A percentile compares a stretch with the other conserved stretches of the same genome.
Evolutionary conservation across 371 early-diverging fungal genomes (phyloP).

Genomic region (Rhizopus delemar): DNA sequence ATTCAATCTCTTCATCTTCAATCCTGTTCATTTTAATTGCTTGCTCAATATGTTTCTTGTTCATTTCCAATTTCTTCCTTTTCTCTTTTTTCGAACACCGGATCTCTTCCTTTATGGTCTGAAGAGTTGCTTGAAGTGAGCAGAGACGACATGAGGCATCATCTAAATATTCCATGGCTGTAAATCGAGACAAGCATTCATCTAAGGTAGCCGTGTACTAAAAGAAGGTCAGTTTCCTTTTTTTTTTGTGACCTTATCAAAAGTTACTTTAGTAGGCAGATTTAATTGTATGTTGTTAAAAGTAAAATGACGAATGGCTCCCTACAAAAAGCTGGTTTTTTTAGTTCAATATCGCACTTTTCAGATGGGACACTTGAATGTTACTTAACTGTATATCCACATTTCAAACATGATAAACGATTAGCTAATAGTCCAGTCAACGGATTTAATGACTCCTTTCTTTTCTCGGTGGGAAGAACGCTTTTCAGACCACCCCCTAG

Average conservation of each 20-base stretch:
- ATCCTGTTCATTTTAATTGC: constrained; percentile 17
- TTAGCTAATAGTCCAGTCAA: constrained; percentile 67
- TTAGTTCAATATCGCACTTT: background rate
- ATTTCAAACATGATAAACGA: constrained; percentile 63
- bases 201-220: constrained; percentile 58
- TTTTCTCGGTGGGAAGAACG: background rate
- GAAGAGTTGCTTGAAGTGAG: constrained; percentile 56
- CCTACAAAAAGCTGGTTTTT: constrained; percentile 26
- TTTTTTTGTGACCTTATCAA: background rate
- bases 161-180: constrained; percentile 68
- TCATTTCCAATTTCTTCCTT: constrained; percentile 25
- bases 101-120: constrained; percentile 32
- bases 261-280: constrained; percentile 58
- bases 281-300: constrained; percentile 72
- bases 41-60: constrained; percentile 11
- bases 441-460: constrained; percentile 39
- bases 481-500: constrained; percentile 3
- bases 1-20: constrained; percentile 20
- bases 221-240: background rate
- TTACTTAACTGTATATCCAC: constrained; percentile 64
- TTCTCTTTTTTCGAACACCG: constrained; percentile 42
- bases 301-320: constrained; percentile 75
- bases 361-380: background rate
- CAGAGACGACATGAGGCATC: constrained; percentile 77
- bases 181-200: constrained; percentile 63